A percentile compares a stretch with the other conserved stretches of the same genome.
Conservation (phyloP, 1,139 yeast genomes). For the Suhomyces taliae region DNA sequence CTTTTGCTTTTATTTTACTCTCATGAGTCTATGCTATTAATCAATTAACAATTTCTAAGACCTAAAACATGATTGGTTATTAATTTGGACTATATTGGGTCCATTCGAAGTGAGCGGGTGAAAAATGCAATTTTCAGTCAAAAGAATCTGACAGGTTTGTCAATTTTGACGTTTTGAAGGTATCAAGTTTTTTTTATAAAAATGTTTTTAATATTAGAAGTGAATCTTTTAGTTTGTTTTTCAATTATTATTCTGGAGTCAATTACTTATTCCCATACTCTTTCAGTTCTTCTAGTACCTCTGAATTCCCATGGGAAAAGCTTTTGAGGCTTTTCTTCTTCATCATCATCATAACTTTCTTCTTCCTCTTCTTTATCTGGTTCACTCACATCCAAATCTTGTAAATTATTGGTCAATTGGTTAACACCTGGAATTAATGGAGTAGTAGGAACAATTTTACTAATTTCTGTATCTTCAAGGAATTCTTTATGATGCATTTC, state of each 20-base stretch:
- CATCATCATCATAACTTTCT: slow-evolving; percentile 4
- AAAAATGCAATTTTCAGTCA: neutral
- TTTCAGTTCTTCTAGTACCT: slow-evolving; percentile 21
- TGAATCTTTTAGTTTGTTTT: too few species aligned
- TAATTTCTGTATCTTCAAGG: neutral
- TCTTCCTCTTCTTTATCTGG: slow-evolving; percentile 1
- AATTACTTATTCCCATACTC: slow-evolving; percentile 27
- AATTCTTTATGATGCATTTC: neutral
- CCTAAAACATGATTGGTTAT: too few species aligned
- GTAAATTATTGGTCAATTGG: slow-evolving; percentile 5
- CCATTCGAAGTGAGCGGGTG: neutral
- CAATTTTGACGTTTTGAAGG: too few species aligned
- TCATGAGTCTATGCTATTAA: neutral
- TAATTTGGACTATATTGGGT: too few species aligned
- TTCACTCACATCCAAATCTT: slow-evolving; percentile 1
- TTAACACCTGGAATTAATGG: slow-evolving; percentile 4
- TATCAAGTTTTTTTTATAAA: too few species aligned
- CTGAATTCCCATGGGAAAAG: slow-evolving; percentile 43
- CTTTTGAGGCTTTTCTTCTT: slow-evolving; percentile 16
- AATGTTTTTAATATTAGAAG: too few species aligned
- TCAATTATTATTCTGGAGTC: too few species aligned
- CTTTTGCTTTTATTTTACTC: neutral
- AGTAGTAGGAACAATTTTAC: slow-evolving; percentile 2
- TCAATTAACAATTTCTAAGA: neutral
- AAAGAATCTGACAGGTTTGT: neutral